Evolutionary conservation across 805 yeast genomes (phyloP), one percentile per base, ranked within the genome.

Genomic region (Scheffersomyces stipitis): DNA sequence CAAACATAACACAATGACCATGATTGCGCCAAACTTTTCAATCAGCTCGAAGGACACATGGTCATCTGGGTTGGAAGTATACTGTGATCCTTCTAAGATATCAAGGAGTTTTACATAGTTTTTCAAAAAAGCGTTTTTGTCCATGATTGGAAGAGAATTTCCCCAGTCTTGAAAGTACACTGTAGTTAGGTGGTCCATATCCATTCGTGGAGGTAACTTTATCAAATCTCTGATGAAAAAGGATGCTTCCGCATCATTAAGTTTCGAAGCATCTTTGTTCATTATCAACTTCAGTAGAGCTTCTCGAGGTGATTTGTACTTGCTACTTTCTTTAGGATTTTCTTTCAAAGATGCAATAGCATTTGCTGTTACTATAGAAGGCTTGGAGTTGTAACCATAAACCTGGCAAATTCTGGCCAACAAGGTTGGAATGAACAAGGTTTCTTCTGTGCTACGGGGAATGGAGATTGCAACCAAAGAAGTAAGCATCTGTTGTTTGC

Each of bases 81-180:
- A 26, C 13, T 12, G 49, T 17, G 44, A 44, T 26, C 38, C 46
- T 42, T 78, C 83, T 18, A 79, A 50, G 13, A 78, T 60, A 31
- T 64, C 61, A 15, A 65, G 62, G 31, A 81, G 69, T 18, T 58
- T 62, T 18, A 68, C 49, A 54, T 85, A 87, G 44, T 78, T 77
- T 15, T 66, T 64, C 53, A 83, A 66, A 50, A 89, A 89, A n/a
- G 78, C 72, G 29, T 76, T 76, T 44, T 79, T 78, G 55, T 86
- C 86, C 36, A 89, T 52, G 12, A 86, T 69, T 0, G 96, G 95
- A 15, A 82, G 66, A 4, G 78, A 60, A 17, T 75, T 70, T 18
- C 85, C 82, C 95, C 96, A 89, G 40, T 83, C 82, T 43, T 78
- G 80, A 60, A 87, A 88, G 54, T 76, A 89, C 3, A 78, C 55